A percentile compares a stretch with the other conserved stretches of the same genome.
These are phyloP conservation scores for Fusarium sp. DNA, from an alignment of 2,329 filamentous ascomycete species.

Conservation along the genomic window DNA sequence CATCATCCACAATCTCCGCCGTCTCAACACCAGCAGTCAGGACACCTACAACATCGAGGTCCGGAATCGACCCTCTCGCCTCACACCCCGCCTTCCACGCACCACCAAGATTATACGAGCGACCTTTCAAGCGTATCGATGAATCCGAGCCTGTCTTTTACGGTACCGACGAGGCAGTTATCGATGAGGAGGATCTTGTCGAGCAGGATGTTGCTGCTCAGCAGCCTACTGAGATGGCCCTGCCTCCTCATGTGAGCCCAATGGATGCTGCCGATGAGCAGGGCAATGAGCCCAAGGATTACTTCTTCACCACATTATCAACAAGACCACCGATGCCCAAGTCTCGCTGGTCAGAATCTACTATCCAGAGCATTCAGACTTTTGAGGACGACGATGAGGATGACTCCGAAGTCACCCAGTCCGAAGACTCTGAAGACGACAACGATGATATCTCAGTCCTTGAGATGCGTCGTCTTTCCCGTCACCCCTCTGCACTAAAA, in stretches of 20 bases:
- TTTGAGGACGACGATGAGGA: slow-evolving; percentile 44
- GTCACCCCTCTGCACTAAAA: slow-evolving; percentile 41
- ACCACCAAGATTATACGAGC: slow-evolving; percentile 54
- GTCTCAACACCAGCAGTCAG: slow-evolving; percentile 35
- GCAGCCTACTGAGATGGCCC: slow-evolving; percentile 47
- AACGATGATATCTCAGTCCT: slow-evolving; percentile 40
- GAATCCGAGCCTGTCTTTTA: slow-evolving; percentile 47
- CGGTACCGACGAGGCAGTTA: slow-evolving; percentile 37
- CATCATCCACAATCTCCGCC: slow-evolving; percentile 48
- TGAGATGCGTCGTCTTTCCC: slow-evolving; percentile 45
- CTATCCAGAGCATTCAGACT: slow-evolving; percentile 49
- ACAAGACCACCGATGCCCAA: slow-evolving; percentile 50
- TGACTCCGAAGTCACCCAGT: slow-evolving; percentile 37
- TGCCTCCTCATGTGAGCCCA: slow-evolving; percentile 48
- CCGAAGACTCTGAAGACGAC: slow-evolving; percentile 41
- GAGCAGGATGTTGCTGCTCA: slow-evolving; percentile 46
- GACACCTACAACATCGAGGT: slow-evolving; percentile 43
- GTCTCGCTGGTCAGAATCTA: slow-evolving; percentile 59
- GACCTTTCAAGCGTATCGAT: slow-evolving; percentile 49
- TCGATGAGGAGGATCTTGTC: slow-evolving; percentile 42
- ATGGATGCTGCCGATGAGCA: slow-evolving; percentile 43
- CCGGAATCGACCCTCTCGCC: slow-evolving; percentile 51
- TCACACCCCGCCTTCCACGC: slow-evolving; percentile 53
- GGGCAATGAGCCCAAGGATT: slow-evolving; percentile 48
- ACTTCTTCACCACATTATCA: slow-evolving; percentile 50